phyloP scores from a whole-genome alignment of 352 stramenopile species.

The Sclerospora graminicola region DNA sequence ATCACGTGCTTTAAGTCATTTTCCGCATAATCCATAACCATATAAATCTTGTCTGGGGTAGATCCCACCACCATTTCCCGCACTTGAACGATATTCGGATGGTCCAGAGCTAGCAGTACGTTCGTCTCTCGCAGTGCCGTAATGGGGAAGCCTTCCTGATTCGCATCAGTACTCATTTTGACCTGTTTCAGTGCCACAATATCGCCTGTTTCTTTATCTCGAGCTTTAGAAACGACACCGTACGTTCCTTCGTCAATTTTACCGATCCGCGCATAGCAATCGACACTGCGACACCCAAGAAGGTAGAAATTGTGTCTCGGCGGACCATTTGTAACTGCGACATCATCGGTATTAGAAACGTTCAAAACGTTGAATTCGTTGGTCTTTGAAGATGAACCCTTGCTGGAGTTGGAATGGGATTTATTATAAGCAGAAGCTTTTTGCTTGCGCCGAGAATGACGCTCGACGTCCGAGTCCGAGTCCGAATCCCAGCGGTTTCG shows the following conservation, averaged over 20 bases:
- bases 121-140: slow-evolving; percentile 83
- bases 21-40: slow-evolving; percentile 88
- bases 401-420: neutral
- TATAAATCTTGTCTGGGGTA: slow-evolving; percentile 83
- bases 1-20: slow-evolving; percentile 83
- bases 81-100: slow-evolving; percentile 83
- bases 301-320: slow-evolving; percentile 62
- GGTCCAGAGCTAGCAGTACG: slow-evolving; percentile 65
- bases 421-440: neutral
- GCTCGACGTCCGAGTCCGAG: slow-evolving; percentile 36
- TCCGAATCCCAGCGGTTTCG: slow-evolving; percentile 66
- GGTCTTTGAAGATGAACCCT: slow-evolving; percentile 1
- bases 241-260: slow-evolving; percentile 96
- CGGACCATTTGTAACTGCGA: slow-evolving; percentile 1
- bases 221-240: slow-evolving; percentile 92
- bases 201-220: slow-evolving; percentile 82
- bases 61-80: slow-evolving; percentile 85
- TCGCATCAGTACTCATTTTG: slow-evolving; percentile 66
- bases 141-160: slow-evolving; percentile 76
- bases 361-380: neutral
- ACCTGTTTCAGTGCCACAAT: slow-evolving; percentile 92
- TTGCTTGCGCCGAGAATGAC: slow-evolving; percentile 7
- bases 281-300: slow-evolving; percentile 89
- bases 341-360: slow-evolving; percentile 1
- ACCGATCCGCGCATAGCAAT: slow-evolving; percentile 90